phyloP scores from a whole-genome alignment of 495 filamentous ascomycete genomes.

The Hypoxylon rickii region DNA sequence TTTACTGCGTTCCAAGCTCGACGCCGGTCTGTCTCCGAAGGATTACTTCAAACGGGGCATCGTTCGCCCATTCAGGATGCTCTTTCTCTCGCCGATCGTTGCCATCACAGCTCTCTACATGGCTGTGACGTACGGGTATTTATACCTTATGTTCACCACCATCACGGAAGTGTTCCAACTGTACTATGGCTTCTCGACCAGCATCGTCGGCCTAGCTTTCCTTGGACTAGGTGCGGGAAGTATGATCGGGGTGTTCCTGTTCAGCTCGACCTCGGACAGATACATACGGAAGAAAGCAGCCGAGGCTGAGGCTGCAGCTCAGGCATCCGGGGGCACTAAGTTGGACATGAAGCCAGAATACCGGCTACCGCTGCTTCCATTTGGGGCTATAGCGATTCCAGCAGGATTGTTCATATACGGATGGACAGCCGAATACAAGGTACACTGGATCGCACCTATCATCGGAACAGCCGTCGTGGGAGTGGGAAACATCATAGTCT shows the following conservation, averaged over 20 bases:
- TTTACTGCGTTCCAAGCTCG: slow-evolving; percentile 53
- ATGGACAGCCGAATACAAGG: slow-evolving; percentile 60
- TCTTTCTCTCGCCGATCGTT: slow-evolving; percentile 65
- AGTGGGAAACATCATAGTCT: slow-evolving; percentile 53
- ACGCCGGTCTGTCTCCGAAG: slow-evolving; percentile 48
- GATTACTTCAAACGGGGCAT: slow-evolving; percentile 57
- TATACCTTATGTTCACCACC: slow-evolving; percentile 76
- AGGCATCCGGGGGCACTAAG: slow-evolving; percentile 27
- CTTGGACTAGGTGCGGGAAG: slow-evolving; percentile 51
- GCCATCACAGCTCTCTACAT: slow-evolving; percentile 66
- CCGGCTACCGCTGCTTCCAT: slow-evolving; percentile 60
- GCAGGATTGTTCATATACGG: slow-evolving; percentile 51
- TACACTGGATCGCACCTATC: slow-evolving; percentile 67
- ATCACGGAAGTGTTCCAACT: slow-evolving; percentile 62
- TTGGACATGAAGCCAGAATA: slow-evolving; percentile 54
- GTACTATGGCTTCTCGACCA: slow-evolving; percentile 60
- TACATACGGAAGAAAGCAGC: slow-evolving; percentile 39
- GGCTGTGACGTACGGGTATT: slow-evolving; percentile 71
- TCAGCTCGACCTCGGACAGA: slow-evolving; percentile 40
- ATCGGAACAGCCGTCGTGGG: slow-evolving; percentile 52
- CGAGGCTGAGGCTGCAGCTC: slow-evolving; percentile 35
- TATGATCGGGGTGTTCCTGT: slow-evolving; percentile 41
- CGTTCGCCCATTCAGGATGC: slow-evolving; percentile 58
- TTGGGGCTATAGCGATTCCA: slow-evolving; percentile 56
- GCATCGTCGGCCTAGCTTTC: slow-evolving; percentile 59